Conservation (phyloP, 371 early-diverging fungal species). For the Conidiobolus incongruus region DNA sequence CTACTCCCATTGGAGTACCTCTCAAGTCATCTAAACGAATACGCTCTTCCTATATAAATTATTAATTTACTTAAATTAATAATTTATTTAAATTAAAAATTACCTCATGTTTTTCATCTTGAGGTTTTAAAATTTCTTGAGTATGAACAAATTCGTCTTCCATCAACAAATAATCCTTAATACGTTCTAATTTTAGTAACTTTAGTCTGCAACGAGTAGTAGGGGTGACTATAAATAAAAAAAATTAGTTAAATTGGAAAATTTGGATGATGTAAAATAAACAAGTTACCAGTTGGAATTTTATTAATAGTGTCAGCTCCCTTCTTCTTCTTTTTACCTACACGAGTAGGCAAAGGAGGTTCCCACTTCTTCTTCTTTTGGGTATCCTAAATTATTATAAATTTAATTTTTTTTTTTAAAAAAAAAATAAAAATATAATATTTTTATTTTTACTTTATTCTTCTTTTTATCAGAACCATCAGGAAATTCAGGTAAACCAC, state of each 20-base stretch:
- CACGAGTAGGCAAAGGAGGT: conserved; percentile 92
- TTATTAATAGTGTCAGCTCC: conserved; percentile 86
- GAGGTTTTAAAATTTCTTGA: conserved; percentile 89
- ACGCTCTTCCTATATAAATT: conserved; percentile 59
- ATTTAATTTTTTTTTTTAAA: no score
- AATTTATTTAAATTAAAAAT: no score
- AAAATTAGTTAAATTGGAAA: not conserved
- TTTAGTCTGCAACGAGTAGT: conserved; percentile 92
- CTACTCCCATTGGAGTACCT: conserved; percentile 98
- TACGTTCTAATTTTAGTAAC: conserved; percentile 87
- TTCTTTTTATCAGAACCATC: conserved; percentile 6
- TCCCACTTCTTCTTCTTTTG: conserved; percentile 96
- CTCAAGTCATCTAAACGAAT: conserved; percentile 93
- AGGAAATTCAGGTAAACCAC: conserved; percentile 4
- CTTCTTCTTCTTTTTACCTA: conserved; percentile 93
- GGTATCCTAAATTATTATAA: conserved; percentile 30
- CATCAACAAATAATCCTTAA: conserved; percentile 92
- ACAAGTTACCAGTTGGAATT: conserved; percentile 58
- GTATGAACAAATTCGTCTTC: conserved; percentile 97
- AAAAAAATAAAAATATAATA: no score
- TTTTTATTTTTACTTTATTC: conserved; percentile 5
- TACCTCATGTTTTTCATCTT: conserved; percentile 44
- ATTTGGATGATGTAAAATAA: not conserved
- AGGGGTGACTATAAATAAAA: conserved; percentile 54
- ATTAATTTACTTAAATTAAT: no score